Evolutionary conservation across 2,329 filamentous ascomycete species (phyloP).

Genomic region (Xylaria sp.): DNA sequence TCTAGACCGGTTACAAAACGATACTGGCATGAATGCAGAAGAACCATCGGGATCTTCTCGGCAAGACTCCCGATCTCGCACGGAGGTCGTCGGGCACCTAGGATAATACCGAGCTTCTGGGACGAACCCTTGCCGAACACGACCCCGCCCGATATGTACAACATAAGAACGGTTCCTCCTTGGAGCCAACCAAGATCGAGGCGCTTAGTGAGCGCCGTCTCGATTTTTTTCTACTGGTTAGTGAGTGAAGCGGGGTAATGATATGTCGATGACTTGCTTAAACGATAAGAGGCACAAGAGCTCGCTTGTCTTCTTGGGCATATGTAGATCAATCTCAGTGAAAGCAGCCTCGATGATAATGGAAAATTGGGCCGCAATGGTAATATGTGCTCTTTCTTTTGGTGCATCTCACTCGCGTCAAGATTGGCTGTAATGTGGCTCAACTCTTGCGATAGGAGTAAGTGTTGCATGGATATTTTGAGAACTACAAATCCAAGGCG

Average conservation of each 20-base stretch:
- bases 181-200: background rate
- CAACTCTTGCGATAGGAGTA: background rate
- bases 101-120: background rate
- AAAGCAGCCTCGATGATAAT: background rate
- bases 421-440: background rate
- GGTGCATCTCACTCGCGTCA: background rate
- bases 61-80: background rate
- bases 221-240: background rate
- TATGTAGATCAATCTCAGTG: background rate
- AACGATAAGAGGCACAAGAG: background rate
- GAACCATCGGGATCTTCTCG: background rate
- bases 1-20: background rate
- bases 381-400: background rate
- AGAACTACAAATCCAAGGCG: background rate
- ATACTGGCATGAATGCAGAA: background rate
- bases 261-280: background rate
- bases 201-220: constrained; percentile 8
- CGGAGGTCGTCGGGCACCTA: background rate
- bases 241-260: constrained; percentile 8
- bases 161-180: background rate
- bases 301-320: background rate
- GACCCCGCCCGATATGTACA: constrained; percentile 1
- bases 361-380: constrained; percentile 6
- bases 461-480: background rate
- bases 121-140: background rate